Conservation (phyloP, 1,139 yeast species). For the Hyphopichia burtonii region DNA sequence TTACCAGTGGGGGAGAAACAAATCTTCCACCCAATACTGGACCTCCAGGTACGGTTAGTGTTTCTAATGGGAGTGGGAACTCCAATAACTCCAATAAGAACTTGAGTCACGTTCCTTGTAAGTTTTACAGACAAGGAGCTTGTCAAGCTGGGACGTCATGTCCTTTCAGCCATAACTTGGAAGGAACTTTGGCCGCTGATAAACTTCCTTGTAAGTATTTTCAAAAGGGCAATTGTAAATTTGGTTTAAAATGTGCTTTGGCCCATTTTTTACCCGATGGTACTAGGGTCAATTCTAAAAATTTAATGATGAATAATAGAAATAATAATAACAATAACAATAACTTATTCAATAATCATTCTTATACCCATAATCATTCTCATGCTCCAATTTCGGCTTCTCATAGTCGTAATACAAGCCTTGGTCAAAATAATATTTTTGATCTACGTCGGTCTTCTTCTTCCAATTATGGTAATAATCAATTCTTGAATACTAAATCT, state of each 20-base stretch:
- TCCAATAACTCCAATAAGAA: slow-evolving; percentile 30
- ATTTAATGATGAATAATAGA: slow-evolving; percentile 3
- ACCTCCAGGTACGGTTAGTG: slow-evolving; percentile 35
- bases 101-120: slow-evolving; percentile 92
- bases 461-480: not conserved
- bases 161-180: slow-evolving; percentile 84
- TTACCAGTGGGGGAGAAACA: slow-evolving; percentile 4
- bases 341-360: not conserved
- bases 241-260: slow-evolving; percentile 89
- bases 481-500: not conserved
- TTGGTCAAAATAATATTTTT: slow-evolving; percentile 10
- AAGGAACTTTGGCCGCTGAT: slow-evolving; percentile 55
- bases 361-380: not conserved
- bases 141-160: slow-evolving; percentile 94
- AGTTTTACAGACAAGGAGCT: slow-evolving; percentile 84
- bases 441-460: slow-evolving; percentile 2
- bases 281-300: slow-evolving; percentile 64
- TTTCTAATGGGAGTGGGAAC: slow-evolving; percentile 10
- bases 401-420: slow-evolving; percentile 2
- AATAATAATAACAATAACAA: slow-evolving; percentile 7
- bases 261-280: slow-evolving; percentile 92
- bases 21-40: slow-evolving; percentile 43
- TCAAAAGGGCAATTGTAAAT: slow-evolving; percentile 92
- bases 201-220: slow-evolving; percentile 88
- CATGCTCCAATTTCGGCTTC: not conserved